Percentiles rank a stretch among this genome's conserved stretches.
These are phyloP conservation scores for Venturia aucupariae DNA, from an alignment of 2,329 filamentous ascomycete species.

Conservation along the genomic window DNA sequence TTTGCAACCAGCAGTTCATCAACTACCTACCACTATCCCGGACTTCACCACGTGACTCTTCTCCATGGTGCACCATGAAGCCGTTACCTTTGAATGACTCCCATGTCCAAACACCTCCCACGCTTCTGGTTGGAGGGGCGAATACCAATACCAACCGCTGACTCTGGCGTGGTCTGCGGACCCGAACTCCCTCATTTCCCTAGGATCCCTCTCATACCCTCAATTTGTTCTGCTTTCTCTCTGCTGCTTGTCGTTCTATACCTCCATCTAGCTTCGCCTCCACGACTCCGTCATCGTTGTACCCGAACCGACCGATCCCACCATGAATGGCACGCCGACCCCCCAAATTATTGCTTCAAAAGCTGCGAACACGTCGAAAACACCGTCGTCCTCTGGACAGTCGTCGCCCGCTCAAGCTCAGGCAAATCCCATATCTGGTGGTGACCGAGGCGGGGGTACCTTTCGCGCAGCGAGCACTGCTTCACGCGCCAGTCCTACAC, in stretches of 20 bases:
- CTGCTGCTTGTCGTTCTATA: not conserved
- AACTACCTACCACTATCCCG: no score
- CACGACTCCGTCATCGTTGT: conserved; percentile 6
- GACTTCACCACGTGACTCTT: not conserved
- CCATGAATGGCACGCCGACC: conserved; percentile 21
- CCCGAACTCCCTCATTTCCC: not conserved
- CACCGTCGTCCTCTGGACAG: conserved; percentile 27
- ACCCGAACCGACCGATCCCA: not conserved
- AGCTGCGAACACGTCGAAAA: conserved; percentile 23
- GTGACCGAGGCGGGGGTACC: conserved; percentile 26
- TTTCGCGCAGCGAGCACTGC: conserved; percentile 28
- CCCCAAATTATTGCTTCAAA: conserved; percentile 29
- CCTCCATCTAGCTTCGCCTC: not conserved
- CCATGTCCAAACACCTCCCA: not conserved
- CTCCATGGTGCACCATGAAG: not conserved
- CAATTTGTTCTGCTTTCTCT: not conserved
- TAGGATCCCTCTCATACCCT: no score
- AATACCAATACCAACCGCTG: not conserved
- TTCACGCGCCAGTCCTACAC: conserved; percentile 35
- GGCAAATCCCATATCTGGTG: conserved; percentile 33
- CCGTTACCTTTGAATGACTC: not conserved
- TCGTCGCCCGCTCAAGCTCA: conserved; percentile 36
- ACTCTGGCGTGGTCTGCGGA: conserved; percentile 7
- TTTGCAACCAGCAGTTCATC: no score
- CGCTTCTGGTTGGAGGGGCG: not conserved